Base-by-base conservation (phyloP, 2,329 filamentous ascomycete genomes). In the Colletotrichum liriopes region DNA sequence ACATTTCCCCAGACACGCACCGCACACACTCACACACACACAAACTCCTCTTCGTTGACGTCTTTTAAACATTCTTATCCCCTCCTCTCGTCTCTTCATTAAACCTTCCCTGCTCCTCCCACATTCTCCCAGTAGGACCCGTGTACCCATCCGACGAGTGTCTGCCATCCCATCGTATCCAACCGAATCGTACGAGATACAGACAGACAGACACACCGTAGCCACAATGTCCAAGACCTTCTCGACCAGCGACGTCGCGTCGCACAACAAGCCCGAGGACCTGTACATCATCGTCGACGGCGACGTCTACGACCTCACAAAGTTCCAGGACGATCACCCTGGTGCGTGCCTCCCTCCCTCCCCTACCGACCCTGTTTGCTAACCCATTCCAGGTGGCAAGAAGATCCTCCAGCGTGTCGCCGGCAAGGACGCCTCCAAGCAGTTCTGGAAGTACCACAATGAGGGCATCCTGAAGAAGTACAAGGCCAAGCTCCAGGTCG, bases 241-340 rank as follows among this genome's bases (percentile, higher is more conserved):
- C 82, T 93, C 92, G 66, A 88, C 91, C 76, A 89, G 89, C 86
- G 95, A 98, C 81, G 96, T 99, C 74, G 92, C 95, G 81, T 91
- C 93, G 84, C 95, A 98, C 84, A 98, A 94, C 88, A 98, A 96
- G 86, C 84, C 92, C 56, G 91, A 94, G 79, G 92, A 92, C 81
- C 88, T 98, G 73, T 98, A 92, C 90, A 94, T 98, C 79, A 90
- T 97, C 75, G 91, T 98, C 76, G 96, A 98, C 77, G 93, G 95
- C 78, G 96, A 98, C 83, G 96, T 98, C 76, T 98, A 98, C 83
- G 96, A 99, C 81, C 82, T 98, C 78, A 97, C 95, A 77, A 95
- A 92, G 79, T 96, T 96, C 82, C 93, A 94, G 81, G 92, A 95
- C 73, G 93, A 95, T 76, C 93, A 96, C 82, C 94, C 93, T 81